These are phyloP conservation scores for Ceriops zippeliana DNA, from an alignment of 345 rosid genomes.

Conservation along the genomic window DNA sequence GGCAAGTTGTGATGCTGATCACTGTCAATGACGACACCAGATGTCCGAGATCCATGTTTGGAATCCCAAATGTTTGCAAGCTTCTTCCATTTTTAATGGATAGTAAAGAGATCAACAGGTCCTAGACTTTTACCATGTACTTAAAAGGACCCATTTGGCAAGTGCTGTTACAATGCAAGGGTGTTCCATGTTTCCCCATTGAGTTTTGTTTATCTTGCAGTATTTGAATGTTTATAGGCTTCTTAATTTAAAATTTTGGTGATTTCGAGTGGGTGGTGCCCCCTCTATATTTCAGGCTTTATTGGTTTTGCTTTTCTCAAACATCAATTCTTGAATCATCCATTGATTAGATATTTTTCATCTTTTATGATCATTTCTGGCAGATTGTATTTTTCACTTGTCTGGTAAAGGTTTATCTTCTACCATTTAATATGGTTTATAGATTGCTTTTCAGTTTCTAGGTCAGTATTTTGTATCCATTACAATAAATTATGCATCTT, in stretches of 20 bases:
- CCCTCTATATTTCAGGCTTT: background rate
- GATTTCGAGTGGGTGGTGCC: background rate
- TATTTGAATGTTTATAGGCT: background rate
- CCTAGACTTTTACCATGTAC: background rate
- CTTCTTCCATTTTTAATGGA: no score
- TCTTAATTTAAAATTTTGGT: background rate
- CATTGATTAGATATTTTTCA: constrained; percentile 7
- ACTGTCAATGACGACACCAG: background rate
- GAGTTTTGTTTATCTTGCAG: background rate
- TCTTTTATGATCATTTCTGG: background rate
- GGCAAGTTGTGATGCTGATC: background rate
- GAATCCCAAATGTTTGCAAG: background rate
- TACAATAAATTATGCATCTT: background rate
- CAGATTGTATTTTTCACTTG: constrained; percentile 24
- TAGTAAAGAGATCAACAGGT: background rate
- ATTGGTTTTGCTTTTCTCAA: background rate
- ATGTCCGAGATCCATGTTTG: background rate
- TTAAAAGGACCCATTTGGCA: no score
- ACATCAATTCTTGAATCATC: background rate
- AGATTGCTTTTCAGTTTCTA: background rate
- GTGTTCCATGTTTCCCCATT: no score
- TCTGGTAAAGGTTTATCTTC: constrained; percentile 12
- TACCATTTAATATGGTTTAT: constrained; percentile 16
- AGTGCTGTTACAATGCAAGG: no score
- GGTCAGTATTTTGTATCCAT: background rate